Conservation (phyloP, 352 stramenopile genomes). For the Phytophthora palmivora region DNA sequence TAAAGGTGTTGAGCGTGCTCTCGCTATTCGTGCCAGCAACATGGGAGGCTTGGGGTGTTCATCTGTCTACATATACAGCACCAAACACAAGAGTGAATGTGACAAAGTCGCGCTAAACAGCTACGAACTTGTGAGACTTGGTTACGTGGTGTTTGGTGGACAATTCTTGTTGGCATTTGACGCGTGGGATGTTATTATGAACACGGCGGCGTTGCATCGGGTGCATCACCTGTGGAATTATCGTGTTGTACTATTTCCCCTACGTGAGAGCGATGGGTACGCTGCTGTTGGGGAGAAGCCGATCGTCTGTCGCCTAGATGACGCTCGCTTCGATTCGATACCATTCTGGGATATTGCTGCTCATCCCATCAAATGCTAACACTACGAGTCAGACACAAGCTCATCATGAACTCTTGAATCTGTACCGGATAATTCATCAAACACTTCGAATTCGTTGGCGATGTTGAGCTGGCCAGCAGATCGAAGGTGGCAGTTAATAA, state of each 20-base stretch:
- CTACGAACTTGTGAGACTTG: constrained; percentile 48
- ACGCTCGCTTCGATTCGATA: constrained; percentile 29
- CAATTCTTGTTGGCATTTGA: constrained; percentile 37
- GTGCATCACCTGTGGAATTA: constrained; percentile 43
- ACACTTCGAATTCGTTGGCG: no score
- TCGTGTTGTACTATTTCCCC: constrained; percentile 37
- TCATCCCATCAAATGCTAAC: constrained; percentile 33
- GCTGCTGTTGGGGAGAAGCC: constrained; percentile 34
- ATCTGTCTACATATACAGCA: constrained; percentile 32
- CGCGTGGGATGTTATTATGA: constrained; percentile 41
- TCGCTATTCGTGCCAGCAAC: constrained; percentile 37
- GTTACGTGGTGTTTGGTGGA: constrained; percentile 43
- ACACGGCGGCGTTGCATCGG: constrained; percentile 16
- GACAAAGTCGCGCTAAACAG: constrained; percentile 31
- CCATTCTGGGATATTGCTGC: constrained; percentile 38
- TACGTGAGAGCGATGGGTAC: constrained; percentile 30
- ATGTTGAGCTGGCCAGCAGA: no score
- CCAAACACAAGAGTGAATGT: constrained; percentile 4
- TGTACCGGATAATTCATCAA: no score
- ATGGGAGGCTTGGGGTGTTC: constrained; percentile 33
- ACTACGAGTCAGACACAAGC: not conserved
- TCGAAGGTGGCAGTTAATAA: no score
- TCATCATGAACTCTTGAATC: no score
- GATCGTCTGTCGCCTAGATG: constrained; percentile 39
- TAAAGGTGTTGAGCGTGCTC: constrained; percentile 32